These are phyloP conservation scores for Aotearoamyces nothofagi DNA, from an alignment of 2,329 filamentous ascomycete genomes.

Conservation along the genomic window DNA sequence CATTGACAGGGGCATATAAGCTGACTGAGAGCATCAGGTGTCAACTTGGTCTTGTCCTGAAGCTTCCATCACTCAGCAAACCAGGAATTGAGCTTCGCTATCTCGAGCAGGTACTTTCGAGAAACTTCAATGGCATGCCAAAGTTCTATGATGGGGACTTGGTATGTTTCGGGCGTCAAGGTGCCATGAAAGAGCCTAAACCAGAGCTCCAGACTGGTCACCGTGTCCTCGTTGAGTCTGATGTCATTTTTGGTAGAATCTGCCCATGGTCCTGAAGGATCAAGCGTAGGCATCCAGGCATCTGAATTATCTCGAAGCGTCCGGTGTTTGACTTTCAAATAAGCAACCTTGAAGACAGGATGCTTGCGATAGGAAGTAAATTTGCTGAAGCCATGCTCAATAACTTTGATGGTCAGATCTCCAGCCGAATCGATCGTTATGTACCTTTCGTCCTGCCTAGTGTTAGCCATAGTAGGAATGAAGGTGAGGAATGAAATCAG, in stretches of 20 bases:
- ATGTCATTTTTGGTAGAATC: slow-evolving; percentile 3
- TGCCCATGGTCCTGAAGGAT: not conserved
- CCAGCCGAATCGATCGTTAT: not conserved
- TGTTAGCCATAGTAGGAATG: too few relatives aligned
- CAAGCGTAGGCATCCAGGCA: slow-evolving; percentile 3
- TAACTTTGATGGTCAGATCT: not conserved
- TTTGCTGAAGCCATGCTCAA: too few relatives aligned
- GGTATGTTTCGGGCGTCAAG: slow-evolving; percentile 3
- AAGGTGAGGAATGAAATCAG: too few relatives aligned
- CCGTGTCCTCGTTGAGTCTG: slow-evolving; percentile 6
- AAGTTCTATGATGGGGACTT: slow-evolving; percentile 3
- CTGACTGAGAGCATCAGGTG: slow-evolving; percentile 1
- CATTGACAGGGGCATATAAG: too few relatives aligned
- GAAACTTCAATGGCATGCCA: slow-evolving; percentile 6
- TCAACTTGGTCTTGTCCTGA: not conserved
- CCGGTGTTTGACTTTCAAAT: slow-evolving; percentile 5
- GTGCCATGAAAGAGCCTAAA: slow-evolving; percentile 7
- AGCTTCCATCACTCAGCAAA: slow-evolving; percentile 2
- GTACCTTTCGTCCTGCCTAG: too few relatives aligned
- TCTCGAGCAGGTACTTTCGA: slow-evolving; percentile 3
- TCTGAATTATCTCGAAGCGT: slow-evolving; percentile 4
- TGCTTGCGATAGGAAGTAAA: too few relatives aligned
- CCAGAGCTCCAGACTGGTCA: slow-evolving; percentile 6
- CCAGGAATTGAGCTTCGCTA: slow-evolving; percentile 5
- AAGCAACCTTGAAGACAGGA: too few relatives aligned